Percentiles rank a stretch among this genome's conserved stretches.
Conservation (phyloP, 139 green algal species). For the Picochlorum sp. region DNA sequence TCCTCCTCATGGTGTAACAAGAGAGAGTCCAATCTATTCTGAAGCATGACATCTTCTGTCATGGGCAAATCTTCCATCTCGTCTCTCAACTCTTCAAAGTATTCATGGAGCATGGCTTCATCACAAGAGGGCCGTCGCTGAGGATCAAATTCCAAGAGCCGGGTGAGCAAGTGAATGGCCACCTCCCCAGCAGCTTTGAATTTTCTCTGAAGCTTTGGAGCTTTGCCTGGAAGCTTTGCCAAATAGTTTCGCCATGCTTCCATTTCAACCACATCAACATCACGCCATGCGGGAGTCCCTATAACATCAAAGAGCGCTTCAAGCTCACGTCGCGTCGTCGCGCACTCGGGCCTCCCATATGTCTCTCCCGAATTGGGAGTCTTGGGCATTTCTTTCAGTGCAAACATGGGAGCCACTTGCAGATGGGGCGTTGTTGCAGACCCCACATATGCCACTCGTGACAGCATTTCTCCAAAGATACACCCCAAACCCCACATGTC, state of each 20-base stretch:
- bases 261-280: slow-evolving; percentile 58
- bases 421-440: slow-evolving; percentile 62
- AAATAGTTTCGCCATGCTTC: slow-evolving; percentile 71
- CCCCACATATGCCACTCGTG: slow-evolving; percentile 59
- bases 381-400: slow-evolving; percentile 50
- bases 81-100: slow-evolving; percentile 39
- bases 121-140: slow-evolving; percentile 35
- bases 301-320: slow-evolving; percentile 79
- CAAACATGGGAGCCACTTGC: slow-evolving; percentile 72
- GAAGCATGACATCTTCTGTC: background rate
- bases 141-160: slow-evolving; percentile 85
- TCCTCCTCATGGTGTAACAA: no score
- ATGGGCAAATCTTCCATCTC: background rate
- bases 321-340: slow-evolving; percentile 58
- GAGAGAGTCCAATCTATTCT: no score
- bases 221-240: slow-evolving; percentile 36
- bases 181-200: slow-evolving; percentile 61
- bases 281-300: slow-evolving; percentile 71
- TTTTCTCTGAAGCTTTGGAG: slow-evolving; percentile 47
- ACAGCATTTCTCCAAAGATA: slow-evolving; percentile 87
- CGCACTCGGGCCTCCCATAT: slow-evolving; percentile 25
- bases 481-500: slow-evolving; percentile 77
- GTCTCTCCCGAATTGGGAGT: slow-evolving; percentile 44
- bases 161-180: slow-evolving; percentile 70
- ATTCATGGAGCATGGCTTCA: slow-evolving; percentile 77